Conservation (phyloP, 192 early-diverging fungal genomes). For the Radiomyces spectabilis region DNA sequence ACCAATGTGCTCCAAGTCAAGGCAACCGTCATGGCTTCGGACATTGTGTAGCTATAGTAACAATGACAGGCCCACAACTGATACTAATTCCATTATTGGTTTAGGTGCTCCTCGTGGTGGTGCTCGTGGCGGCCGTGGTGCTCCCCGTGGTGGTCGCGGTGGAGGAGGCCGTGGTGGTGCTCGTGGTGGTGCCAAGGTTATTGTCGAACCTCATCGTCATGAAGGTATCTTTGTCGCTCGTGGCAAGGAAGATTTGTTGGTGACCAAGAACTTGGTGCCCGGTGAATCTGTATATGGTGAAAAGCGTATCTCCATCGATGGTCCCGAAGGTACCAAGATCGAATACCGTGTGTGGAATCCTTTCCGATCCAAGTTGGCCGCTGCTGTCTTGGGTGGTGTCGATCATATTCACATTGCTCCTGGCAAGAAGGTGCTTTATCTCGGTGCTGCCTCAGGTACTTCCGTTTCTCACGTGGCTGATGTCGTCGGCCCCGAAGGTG, state of each 20-base stretch:
- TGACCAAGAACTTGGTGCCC: conserved; percentile 97
- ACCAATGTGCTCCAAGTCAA: no score
- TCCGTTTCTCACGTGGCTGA: conserved; percentile 96
- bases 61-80: neutral
- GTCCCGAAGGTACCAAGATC: conserved; percentile 88
- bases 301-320: conserved; percentile 96
- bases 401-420: conserved; percentile 94
- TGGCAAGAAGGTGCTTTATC: conserved; percentile 95
- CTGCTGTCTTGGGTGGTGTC: conserved; percentile 92
- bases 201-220: conserved; percentile 96
- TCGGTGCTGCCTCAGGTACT: conserved; percentile 93
- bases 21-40: conserved; percentile 44
- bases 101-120: conserved; percentile 35
- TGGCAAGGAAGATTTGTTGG: conserved; percentile 97
- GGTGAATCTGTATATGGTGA: conserved; percentile 97
- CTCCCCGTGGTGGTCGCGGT: conserved; percentile 29
- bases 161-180: conserved; percentile 65
- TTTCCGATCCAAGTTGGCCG: conserved; percentile 98
- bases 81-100: conserved; percentile 2
- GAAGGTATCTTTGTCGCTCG: conserved; percentile 93
- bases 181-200: conserved; percentile 86
- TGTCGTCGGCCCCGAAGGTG: conserved; percentile 91
- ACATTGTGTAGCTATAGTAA: no score
- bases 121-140: conserved; percentile 34
- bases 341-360: conserved; percentile 99